Evolutionary conservation across 345 rosid species (phyloP).

Genomic region (Brassica incana): DNA sequence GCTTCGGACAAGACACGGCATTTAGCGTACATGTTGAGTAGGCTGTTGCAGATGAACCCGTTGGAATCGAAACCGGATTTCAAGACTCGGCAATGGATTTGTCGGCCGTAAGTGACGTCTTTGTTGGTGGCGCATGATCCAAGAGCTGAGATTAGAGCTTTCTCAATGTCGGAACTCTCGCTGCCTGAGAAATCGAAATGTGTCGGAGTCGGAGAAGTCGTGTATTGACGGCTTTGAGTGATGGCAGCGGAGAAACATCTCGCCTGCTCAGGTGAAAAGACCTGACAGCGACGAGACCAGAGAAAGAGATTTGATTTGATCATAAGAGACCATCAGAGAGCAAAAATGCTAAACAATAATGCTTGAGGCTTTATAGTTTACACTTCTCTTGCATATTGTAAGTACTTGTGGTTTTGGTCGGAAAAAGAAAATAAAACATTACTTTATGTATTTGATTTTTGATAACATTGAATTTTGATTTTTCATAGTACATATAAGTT

Average conservation of each 20-base stretch:
- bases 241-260: constrained; percentile 46
- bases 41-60: constrained; percentile 63
- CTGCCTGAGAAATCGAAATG: constrained; percentile 23
- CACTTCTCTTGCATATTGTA: neutral
- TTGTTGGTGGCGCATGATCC: constrained; percentile 50
- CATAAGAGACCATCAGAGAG: constrained; percentile 49
- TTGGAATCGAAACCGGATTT: constrained; percentile 64
- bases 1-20: constrained; percentile 60
- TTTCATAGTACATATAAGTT: constrained; percentile 24
- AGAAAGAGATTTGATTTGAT: constrained; percentile 30
- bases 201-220: constrained; percentile 11
- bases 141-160: constrained; percentile 56
- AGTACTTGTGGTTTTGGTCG: neutral
- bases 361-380: neutral
- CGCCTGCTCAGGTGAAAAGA: constrained; percentile 22
- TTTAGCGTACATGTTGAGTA: constrained; percentile 73
- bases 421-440: neutral
- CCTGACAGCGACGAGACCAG: constrained; percentile 19
- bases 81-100: constrained; percentile 52
- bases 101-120: constrained; percentile 47
- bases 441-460: constrained; percentile 15
- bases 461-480: constrained; percentile 40
- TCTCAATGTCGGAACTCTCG: constrained; percentile 37
- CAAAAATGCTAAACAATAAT: neutral
- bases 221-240: neutral